phyloP scores from a whole-genome alignment of 208 protist species.

The Leishmania amazonensis region DNA sequence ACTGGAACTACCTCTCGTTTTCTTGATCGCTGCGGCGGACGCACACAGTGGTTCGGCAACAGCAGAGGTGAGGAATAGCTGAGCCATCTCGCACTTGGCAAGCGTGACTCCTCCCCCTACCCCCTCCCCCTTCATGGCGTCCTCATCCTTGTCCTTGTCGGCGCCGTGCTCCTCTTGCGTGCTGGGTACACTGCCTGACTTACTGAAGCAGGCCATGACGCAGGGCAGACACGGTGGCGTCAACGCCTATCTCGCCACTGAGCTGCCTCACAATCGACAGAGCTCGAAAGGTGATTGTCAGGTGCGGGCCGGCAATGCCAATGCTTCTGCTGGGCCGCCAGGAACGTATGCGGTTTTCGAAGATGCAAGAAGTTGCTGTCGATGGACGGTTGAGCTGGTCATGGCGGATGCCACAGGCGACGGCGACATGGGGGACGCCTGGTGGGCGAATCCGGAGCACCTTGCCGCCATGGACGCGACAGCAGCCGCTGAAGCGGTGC shows the following conservation, averaged over 20 bases:
- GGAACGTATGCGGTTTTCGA: constrained; percentile 11
- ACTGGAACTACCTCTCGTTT: background rate
- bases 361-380: background rate
- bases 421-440: background rate
- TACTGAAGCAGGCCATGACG: background rate
- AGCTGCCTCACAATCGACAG: background rate
- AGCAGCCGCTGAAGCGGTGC: background rate
- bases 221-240: background rate
- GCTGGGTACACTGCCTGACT: constrained; percentile 7
- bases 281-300: background rate
- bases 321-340: background rate
- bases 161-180: constrained; percentile 5
- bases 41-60: background rate
- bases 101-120: background rate
- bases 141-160: background rate
- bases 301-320: background rate
- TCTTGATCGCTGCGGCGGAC: background rate
- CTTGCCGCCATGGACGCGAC: background rate
- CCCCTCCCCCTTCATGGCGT: background rate
- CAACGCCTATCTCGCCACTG: constrained; percentile 6
- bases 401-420: background rate
- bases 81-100: background rate
- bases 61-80: background rate
- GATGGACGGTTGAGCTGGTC: constrained; percentile 13
- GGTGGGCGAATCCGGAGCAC: constrained; percentile 4